Base-by-base conservation (phyloP, 2,329 filamentous ascomycete species). In the Albophoma yamanashiensis region DNA sequence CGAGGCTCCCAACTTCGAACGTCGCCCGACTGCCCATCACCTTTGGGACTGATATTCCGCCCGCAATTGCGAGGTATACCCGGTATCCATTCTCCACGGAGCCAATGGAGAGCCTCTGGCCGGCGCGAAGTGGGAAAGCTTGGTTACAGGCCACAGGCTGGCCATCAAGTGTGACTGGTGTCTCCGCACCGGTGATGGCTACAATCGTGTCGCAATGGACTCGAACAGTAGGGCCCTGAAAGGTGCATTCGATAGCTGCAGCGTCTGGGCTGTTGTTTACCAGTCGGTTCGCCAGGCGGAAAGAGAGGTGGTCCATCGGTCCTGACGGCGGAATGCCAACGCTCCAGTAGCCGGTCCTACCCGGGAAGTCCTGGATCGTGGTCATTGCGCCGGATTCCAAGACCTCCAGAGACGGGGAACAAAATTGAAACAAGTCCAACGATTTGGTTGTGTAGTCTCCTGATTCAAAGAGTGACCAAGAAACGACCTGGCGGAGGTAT, bases 351-450 rank as follows among this genome's bases (percentile, higher is more conserved):
- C 72, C 72, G 15, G 66, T 67, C 1, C 77, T 68, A 0, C 75
- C 75, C 0, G 75, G 75, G 25, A 69, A 74, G 53, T 78, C 76
- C 56, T 78, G 76, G 7, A 78, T 65, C 0, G 74, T 73, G 2
- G 74, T 74, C 38, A 73, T 65, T 2, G 67, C 61, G 0, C 75
- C 74, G 0, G 73, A 67, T 0, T 72, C 68, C 8, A 77, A 40
- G 12, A 77, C 67, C 60, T 78, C 73, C 14, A 78, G 61, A 0
- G 69, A 67, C 3, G 65, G 61, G 0, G 69, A 64, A 2, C 60
- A 43, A 25, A 72, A 65, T 1, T 62, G 60, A 57, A 77, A 70
- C 4, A 62, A 36, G 62, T 73, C 69, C 1, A 76, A 62, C 0
- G 68, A 70, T 7, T 70, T 73, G 8, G 75, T 77, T 4, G 66